Percentiles rank a stretch among this genome's conserved stretches.
These are phyloP conservation scores for Penicillium sumatraense DNA, from an alignment of 2,329 filamentous ascomycete genomes.

Conservation along the genomic window DNA sequence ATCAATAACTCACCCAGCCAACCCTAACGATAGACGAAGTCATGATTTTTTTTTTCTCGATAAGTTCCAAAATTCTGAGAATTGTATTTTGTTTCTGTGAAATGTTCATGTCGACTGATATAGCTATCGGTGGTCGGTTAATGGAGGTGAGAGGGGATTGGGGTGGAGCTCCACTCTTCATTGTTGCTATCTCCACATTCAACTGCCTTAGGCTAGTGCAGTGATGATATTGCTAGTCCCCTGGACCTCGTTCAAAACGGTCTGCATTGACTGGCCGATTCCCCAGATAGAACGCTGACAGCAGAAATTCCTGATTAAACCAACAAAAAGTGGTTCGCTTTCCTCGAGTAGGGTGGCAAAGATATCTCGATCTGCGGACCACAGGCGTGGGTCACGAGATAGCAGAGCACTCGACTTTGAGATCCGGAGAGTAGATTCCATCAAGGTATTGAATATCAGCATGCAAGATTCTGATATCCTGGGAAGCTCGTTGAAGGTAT, in stretches of 20 bases:
- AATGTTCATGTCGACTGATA: no score
- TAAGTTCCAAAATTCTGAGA: no score
- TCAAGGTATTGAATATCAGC: slow-evolving; percentile 31
- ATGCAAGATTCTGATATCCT: slow-evolving; percentile 26
- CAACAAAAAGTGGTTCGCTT: slow-evolving; percentile 6
- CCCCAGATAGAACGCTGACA: slow-evolving; percentile 8
- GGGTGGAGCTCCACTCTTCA: slow-evolving; percentile 17
- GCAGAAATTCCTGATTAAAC: slow-evolving; percentile 10
- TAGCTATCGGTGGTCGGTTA: no score
- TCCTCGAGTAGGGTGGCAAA: slow-evolving; percentile 13
- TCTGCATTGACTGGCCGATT: slow-evolving; percentile 16
- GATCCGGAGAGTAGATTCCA: slow-evolving; percentile 21
- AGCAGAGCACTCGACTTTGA: not conserved
- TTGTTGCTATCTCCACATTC: not conserved
- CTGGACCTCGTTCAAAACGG: slow-evolving; percentile 11
- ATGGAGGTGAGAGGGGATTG: no score
- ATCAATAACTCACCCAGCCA: slow-evolving; percentile 21
- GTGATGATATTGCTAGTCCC: not conserved
- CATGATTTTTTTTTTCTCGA: slow-evolving; percentile 4
- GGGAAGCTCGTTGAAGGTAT: slow-evolving; percentile 20
- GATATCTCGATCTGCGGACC: slow-evolving; percentile 10
- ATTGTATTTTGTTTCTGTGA: no score
- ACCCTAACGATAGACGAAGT: slow-evolving; percentile 1
- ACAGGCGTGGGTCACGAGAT: slow-evolving; percentile 11
- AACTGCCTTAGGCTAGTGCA: not conserved